Percentiles rank a stretch among this genome's conserved stretches.
These are phyloP conservation scores for Amphicarpaea edgeworthii DNA, from an alignment of 306 rosid species.

Conservation along the genomic window DNA sequence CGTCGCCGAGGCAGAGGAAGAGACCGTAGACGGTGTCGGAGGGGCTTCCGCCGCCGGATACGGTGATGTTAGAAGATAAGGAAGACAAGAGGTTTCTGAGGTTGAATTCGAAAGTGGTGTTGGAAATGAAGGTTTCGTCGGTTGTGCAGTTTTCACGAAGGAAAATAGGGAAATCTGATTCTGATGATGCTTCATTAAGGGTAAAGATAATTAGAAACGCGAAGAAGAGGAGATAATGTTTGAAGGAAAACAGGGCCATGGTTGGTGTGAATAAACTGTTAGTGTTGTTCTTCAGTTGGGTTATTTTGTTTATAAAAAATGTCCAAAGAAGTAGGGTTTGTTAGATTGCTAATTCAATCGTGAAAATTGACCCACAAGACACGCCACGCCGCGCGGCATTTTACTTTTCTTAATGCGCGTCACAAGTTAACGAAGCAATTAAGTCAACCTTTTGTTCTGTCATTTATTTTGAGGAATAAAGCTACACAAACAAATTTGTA, in stretches of 20 bases:
- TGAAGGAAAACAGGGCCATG: slow-evolving; percentile 28
- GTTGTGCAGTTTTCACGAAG: slow-evolving; percentile 35
- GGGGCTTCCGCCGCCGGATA: slow-evolving; percentile 7
- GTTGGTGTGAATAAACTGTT: background rate
- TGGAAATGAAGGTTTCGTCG: slow-evolving; percentile 33
- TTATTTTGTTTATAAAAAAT: background rate
- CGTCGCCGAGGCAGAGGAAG: slow-evolving; percentile 44
- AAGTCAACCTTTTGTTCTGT: too few species aligned
- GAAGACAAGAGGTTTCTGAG: slow-evolving; percentile 48
- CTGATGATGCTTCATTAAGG: background rate
- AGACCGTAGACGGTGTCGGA: slow-evolving; percentile 39
- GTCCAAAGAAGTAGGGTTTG: too few species aligned
- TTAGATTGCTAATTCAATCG: too few species aligned
- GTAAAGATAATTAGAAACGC: slow-evolving; percentile 4
- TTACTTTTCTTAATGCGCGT: too few species aligned
- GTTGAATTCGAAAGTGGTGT: slow-evolving; percentile 47
- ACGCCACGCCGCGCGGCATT: too few species aligned
- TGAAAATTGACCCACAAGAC: too few species aligned
- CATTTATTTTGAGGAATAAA: too few species aligned
- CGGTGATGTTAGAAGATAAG: slow-evolving; percentile 45
- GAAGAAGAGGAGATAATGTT: background rate
- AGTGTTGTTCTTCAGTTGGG: background rate
- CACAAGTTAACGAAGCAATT: too few species aligned
- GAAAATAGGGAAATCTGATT: slow-evolving; percentile 23
- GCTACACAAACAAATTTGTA: too few species aligned